These are phyloP conservation scores for Lepidium sativum DNA, from an alignment of 345 rosid genomes.

Conservation along the genomic window DNA sequence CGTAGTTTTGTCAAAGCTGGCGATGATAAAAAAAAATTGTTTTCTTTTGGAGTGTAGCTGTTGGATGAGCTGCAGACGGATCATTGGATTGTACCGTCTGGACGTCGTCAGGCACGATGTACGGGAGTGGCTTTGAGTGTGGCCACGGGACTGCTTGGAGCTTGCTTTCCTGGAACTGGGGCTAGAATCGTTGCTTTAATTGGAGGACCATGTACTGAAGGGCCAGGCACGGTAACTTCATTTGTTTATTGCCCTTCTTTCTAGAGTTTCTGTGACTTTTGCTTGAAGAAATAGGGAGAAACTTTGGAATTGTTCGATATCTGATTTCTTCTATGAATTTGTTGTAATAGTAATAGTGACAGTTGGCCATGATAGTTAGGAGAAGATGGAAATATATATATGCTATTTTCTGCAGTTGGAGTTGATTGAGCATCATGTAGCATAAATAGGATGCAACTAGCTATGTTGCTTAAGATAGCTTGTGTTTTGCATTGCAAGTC, in stretches of 20 bases:
- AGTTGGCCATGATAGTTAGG: constrained; percentile 6
- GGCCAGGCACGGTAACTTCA: constrained; percentile 91
- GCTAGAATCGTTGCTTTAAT: constrained; percentile 92
- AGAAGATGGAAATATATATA: not conserved
- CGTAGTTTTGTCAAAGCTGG: not conserved
- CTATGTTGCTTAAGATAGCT: not conserved
- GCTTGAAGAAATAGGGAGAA: not conserved
- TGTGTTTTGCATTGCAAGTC: not conserved
- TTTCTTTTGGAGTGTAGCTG: constrained; percentile 37
- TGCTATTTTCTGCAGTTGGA: not conserved
- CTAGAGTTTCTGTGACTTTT: not conserved
- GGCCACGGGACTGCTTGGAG: constrained; percentile 86
- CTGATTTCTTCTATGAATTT: not conserved
- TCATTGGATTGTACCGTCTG: constrained; percentile 81
- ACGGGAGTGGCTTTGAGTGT: constrained; percentile 97
- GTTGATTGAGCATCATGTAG: not conserved
- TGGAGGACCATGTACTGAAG: constrained; percentile 53
- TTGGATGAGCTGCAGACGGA: constrained; percentile 95
- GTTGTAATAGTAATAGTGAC: not conserved
- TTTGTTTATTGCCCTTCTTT: constrained; percentile 15
- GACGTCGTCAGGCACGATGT: constrained; percentile 62
- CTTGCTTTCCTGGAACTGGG: constrained; percentile 91
- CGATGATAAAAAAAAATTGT: not conserved
- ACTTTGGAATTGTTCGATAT: not conserved
- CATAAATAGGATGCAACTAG: not conserved